Percentiles rank a stretch among this genome's conserved stretches.
Conservation (phyloP, 2,329 filamentous ascomycete species). For the Trichoderma lentiforme region DNA sequence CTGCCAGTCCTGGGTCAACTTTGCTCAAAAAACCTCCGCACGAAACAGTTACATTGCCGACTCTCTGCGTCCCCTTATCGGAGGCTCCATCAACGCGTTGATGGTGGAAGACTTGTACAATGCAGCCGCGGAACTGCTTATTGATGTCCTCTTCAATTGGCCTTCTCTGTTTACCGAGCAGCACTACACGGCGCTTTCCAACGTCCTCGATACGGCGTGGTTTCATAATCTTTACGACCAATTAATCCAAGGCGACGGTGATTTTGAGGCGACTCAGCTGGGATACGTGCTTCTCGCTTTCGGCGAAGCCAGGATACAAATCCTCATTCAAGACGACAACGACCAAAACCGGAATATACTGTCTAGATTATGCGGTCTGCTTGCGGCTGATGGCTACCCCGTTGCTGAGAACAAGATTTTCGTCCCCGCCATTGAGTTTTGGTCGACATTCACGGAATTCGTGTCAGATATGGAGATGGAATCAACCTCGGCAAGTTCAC, state of each 20-base stretch:
- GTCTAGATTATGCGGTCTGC: constrained; percentile 59
- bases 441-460: constrained; percentile 72
- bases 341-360: constrained; percentile 53
- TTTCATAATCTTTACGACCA: constrained; percentile 53
- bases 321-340: constrained; percentile 53
- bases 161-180: constrained; percentile 58
- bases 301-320: constrained; percentile 61
- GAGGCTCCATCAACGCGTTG: constrained; percentile 59
- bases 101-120: constrained; percentile 56
- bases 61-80: constrained; percentile 58
- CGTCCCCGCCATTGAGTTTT: constrained; percentile 73
- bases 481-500: constrained; percentile 54
- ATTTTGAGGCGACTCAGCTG: constrained; percentile 63
- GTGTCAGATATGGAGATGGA: constrained; percentile 55
- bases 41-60: constrained; percentile 55
- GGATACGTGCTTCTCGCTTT: constrained; percentile 66
- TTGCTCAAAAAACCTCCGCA: constrained; percentile 63
- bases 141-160: constrained; percentile 63
- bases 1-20: constrained; percentile 66
- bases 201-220: constrained; percentile 60
- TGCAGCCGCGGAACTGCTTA: constrained; percentile 60
- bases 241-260: constrained; percentile 58
- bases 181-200: constrained; percentile 55
- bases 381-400: constrained; percentile 63
- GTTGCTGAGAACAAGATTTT: constrained; percentile 73